Base-by-base conservation (phyloP, 2,329 filamentous ascomycete species). In the Periconia digitata region DNA sequence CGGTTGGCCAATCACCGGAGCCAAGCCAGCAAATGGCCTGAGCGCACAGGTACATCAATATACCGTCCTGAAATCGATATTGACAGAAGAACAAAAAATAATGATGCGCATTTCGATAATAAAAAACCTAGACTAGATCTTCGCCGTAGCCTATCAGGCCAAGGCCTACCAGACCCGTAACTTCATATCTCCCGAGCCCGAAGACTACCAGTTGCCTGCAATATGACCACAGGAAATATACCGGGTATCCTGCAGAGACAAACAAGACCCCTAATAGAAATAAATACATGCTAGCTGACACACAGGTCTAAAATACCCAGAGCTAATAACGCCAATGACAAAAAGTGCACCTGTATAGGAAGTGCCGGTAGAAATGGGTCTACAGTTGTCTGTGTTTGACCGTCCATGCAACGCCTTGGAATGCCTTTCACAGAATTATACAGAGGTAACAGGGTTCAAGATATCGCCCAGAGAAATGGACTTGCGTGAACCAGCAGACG, bases 401-500 rank as follows among this genome's bases (percentile, higher is more conserved):
- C 12, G 27, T 10, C 12, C 10, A 15, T 15, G 27, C 43, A 63
- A 63, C 59, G 51, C 61, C 62, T 41, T 40, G 27, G 49, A 59
- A 65, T 64, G 60, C 62, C 6, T 15, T 16, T 8, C 10, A 15
- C 18, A 24, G 7, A 24, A 8, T 27, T 35, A 39, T 16, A 23
- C 38, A 24, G 41, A 16, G 6, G 22, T 8, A 17, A 38, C 41
- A 15, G 39, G 40, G 17, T 51, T 51, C 17, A 51, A 44, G n/a
- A 51, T 40, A n/a, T 44, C 46, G 1, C 10, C 22, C 13, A 51
- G 34, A 8, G 34, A 38, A 13, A 51, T 45, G 18, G 34, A 35
- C 8, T n/a, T 37, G 10, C 59, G 55, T 13, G 66, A 67, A 44
- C 55, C 58, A 21, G 64, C 57, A 17, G 62, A 56, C 23, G 62